Evolutionary conservation across 2,329 filamentous ascomycete genomes (phyloP).

Genomic region (Fusarium heterosporum): DNA sequence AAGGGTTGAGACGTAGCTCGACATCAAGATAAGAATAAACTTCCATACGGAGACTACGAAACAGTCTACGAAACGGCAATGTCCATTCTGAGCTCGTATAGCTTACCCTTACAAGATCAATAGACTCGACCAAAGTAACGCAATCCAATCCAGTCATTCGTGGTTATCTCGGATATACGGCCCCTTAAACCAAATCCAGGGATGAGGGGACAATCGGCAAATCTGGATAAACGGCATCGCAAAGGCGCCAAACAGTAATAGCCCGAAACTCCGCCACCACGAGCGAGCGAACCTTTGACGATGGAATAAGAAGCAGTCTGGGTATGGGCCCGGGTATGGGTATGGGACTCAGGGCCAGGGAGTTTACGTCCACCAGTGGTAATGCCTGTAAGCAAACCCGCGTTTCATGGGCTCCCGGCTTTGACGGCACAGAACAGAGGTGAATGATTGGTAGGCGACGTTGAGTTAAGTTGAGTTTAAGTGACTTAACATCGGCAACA

Average conservation of each 20-base stretch:
- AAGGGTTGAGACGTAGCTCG: background rate
- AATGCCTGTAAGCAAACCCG: slow-evolving; percentile 14
- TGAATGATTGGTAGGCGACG: background rate
- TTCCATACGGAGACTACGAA: background rate
- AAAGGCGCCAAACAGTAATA: slow-evolving; percentile 40
- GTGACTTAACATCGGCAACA: slow-evolving; percentile 21
- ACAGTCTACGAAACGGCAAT: background rate
- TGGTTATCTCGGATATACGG: slow-evolving; percentile 24
- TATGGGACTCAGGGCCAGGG: too few relatives aligned
- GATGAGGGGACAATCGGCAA: slow-evolving; percentile 4
- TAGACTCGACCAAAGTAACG: slow-evolving; percentile 4
- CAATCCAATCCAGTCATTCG: background rate
- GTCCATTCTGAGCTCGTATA: slow-evolving; percentile 3
- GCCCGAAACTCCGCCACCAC: slow-evolving; percentile 39
- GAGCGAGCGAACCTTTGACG: slow-evolving; percentile 8
- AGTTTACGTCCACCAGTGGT: slow-evolving; percentile 15
- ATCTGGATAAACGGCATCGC: slow-evolving; percentile 47
- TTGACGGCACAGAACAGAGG: slow-evolving; percentile 26
- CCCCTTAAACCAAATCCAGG: slow-evolving; percentile 21
- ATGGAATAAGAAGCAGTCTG: background rate
- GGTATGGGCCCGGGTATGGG: too few relatives aligned
- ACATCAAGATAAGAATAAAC: slow-evolving; percentile 1
- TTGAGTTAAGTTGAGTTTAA: slow-evolving; percentile 21
- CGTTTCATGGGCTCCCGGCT: slow-evolving; percentile 35
- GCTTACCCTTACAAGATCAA: background rate